Evolutionary conservation across 139 green algal genomes (phyloP).

Genomic region (Medakamo hakoo): DNA sequence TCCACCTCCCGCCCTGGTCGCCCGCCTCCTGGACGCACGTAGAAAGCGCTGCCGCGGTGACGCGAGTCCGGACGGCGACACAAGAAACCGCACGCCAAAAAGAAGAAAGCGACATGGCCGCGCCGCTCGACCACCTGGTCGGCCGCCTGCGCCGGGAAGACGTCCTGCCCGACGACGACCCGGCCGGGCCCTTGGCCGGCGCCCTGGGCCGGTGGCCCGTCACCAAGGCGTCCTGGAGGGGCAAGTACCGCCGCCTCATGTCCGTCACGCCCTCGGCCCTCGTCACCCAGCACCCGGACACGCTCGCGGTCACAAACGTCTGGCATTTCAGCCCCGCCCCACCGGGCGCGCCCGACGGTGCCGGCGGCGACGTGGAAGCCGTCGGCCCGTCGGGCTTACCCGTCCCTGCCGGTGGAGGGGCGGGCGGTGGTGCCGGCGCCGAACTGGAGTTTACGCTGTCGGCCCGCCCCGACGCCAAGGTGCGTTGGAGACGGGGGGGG

Average conservation of each 20-base stretch:
- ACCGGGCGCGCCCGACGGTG: constrained; percentile 22
- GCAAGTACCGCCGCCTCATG: constrained; percentile 57
- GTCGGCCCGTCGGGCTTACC: too few relatives aligned
- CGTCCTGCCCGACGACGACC: neutral
- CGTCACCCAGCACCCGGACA: constrained; percentile 61
- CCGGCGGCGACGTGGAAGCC: too few relatives aligned
- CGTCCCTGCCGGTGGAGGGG: too few relatives aligned
- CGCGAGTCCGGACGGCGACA: too few relatives aligned
- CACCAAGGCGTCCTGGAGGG: constrained; percentile 66
- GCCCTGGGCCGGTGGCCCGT: constrained; percentile 45
- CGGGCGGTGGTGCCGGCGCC: constrained; percentile 13
- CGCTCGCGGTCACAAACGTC: constrained; percentile 58
- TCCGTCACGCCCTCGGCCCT: constrained; percentile 46
- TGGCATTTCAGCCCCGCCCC: constrained; percentile 44
- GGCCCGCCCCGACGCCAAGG: constrained; percentile 46
- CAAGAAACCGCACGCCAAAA: too few relatives aligned
- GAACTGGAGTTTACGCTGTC: constrained; percentile 50
- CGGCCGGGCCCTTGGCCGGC: constrained; percentile 3
- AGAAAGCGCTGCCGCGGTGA: too few relatives aligned
- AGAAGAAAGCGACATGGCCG: too few relatives aligned
- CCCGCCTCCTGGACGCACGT: too few relatives aligned
- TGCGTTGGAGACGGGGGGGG: constrained; percentile 2
- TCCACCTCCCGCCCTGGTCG: too few relatives aligned
- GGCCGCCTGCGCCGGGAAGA: neutral
- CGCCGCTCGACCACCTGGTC: neutral